Base-by-base conservation (phyloP, 1,284 basidiomycete genomes). In the Coniferiporia weirii region DNA sequence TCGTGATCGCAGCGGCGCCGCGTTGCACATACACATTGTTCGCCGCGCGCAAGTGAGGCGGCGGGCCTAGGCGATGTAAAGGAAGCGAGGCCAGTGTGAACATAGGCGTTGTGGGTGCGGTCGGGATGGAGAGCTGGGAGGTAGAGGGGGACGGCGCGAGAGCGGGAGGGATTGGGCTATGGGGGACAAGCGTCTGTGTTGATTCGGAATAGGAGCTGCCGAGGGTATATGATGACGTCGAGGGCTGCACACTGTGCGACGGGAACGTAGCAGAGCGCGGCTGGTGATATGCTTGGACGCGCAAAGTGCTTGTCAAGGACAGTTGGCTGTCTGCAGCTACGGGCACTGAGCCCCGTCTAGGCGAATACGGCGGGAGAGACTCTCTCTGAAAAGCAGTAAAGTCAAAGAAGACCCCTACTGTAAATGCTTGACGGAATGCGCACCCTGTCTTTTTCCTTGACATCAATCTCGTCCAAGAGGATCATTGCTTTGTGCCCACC, bases 21-120 rank as follows among this genome's bases (percentile, higher is more conserved):
- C 60, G 56, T 27, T 54, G 34, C n/a, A 61, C 47, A 22, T 58
- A 55, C 1, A 61, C 60, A 38, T 58, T 54, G 47, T 61, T 61
- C 7, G 60, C 38, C 4, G 60, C 52, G 32, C 56, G 44, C 5
- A 61, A n/a, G 19, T 54, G 52, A 10, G 27, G 10, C n/a, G 60
- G 60, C 1, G 60, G 56, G 4, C 35, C 40, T 40, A 13, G 48
- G 13, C 22, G 44, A 15, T 36, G 45, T 4, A 40, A 2, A 3
- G 36, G 32, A 10, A 46, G 43, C 5, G 51, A 36, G 5, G 57
- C 15, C n/a, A 48, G 36, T 12, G 35, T 32, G n/a, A 54, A 19
- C 40, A 36, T 9, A n/a, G 45, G 35, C 12, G 55, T 27, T 27
- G 27, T 40, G 15, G 27, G 36, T 15, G 0, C 32, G 19, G 9